These are phyloP conservation scores for Xylariaceae sp. DNA, from an alignment of 2,329 filamentous ascomycete genomes.

Conservation along the genomic window DNA sequence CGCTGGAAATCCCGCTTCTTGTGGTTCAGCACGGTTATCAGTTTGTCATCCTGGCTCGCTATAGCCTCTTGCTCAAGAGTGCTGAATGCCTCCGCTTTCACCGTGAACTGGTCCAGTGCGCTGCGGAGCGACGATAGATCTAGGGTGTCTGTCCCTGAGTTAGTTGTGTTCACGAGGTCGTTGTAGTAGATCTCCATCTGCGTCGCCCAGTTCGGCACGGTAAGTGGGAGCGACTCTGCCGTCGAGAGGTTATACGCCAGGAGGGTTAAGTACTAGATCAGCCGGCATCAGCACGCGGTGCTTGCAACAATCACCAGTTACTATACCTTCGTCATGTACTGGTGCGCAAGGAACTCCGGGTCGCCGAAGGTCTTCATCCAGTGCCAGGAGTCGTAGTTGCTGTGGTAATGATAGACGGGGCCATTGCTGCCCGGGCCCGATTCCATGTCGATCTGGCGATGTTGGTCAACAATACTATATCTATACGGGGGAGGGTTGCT, in stretches of 20 bases:
- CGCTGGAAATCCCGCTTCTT: conserved; percentile 48
- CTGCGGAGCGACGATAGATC: conserved; percentile 38
- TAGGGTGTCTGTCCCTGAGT: conserved; percentile 33
- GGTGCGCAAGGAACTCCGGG: conserved; percentile 56
- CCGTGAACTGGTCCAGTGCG: conserved; percentile 38
- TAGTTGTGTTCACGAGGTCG: conserved; percentile 35
- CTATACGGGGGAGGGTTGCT: conserved; percentile 33
- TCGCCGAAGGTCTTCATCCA: conserved; percentile 84
- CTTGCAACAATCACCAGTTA: too few relatives aligned
- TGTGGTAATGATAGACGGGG: conserved; percentile 70
- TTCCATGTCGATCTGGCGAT: conserved; percentile 52
- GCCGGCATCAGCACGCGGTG: not conserved
- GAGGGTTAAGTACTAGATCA: conserved; percentile 37
- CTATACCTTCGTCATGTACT: conserved; percentile 54
- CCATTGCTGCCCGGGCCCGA: conserved; percentile 43
- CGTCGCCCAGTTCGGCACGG: conserved; percentile 39
- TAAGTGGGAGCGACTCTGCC: conserved; percentile 38
- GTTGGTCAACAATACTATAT: conserved; percentile 27
- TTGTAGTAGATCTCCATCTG: conserved; percentile 39
- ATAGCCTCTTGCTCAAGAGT: conserved; percentile 33
- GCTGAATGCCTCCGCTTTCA: conserved; percentile 33
- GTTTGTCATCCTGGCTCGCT: conserved; percentile 26
- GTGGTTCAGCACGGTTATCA: conserved; percentile 40
- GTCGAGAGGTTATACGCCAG: conserved; percentile 39
- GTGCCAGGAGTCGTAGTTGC: conserved; percentile 77